Conservation (phyloP, 441 rosid genomes). For the Melastoma candidum region DNA sequence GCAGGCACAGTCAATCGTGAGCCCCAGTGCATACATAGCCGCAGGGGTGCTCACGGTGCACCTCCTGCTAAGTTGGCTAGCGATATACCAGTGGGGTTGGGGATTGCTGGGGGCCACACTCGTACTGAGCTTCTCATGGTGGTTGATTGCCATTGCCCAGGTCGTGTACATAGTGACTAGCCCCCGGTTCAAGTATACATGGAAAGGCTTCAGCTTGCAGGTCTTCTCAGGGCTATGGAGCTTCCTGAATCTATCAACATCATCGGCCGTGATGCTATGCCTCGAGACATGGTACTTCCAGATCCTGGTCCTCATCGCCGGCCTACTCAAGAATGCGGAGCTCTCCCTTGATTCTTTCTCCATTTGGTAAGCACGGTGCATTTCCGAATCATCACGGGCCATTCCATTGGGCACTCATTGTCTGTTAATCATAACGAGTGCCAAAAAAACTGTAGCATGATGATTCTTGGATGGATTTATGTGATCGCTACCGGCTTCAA, state of each 20-base stretch:
- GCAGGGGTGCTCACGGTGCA: slow-evolving; percentile 23
- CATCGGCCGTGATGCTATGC: slow-evolving; percentile 49
- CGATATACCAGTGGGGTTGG: slow-evolving; percentile 25
- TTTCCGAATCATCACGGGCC: too few relatives aligned
- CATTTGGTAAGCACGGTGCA: slow-evolving; percentile 23
- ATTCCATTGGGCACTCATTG: too few relatives aligned
- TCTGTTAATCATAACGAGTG: too few relatives aligned
- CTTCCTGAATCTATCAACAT: slow-evolving; percentile 36
- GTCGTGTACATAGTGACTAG: slow-evolving; percentile 30
- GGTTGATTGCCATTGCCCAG: slow-evolving; percentile 38
- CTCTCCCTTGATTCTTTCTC: slow-evolving; percentile 40
- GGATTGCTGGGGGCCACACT: slow-evolving; percentile 40
- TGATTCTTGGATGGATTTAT: slow-evolving; percentile 30
- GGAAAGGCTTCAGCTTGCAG: slow-evolving; percentile 33
- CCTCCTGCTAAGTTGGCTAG: slow-evolving; percentile 34
- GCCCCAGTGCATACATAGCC: slow-evolving; percentile 44
- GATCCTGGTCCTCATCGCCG: slow-evolving; percentile 41
- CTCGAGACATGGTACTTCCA: slow-evolving; percentile 46
- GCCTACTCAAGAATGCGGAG: slow-evolving; percentile 36
- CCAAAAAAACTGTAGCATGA: slow-evolving; percentile 28
- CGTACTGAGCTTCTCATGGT: slow-evolving; percentile 44
- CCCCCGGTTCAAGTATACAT: slow-evolving; percentile 28
- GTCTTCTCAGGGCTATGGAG: slow-evolving; percentile 36
- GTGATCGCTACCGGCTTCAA: slow-evolving; percentile 47
- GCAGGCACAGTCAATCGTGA: slow-evolving; percentile 37